Evolutionary conservation across 257 asterid genomes (phyloP).

Genomic region (Mitragyna speciosa): DNA sequence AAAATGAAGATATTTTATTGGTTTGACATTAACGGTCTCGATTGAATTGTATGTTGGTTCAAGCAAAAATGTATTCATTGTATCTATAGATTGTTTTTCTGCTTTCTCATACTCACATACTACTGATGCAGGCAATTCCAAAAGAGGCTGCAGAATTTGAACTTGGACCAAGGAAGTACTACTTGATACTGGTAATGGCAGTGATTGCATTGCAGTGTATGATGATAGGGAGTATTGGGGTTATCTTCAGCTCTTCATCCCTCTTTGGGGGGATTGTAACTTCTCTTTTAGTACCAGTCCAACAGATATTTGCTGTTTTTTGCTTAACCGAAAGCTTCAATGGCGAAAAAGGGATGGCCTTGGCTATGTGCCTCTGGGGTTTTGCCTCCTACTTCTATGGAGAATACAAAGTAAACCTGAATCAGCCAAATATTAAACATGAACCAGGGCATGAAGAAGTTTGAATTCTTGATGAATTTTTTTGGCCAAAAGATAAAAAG

Average conservation of each 20-base stretch:
- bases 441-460: slow-evolving; percentile 16
- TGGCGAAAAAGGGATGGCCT: slow-evolving; percentile 33
- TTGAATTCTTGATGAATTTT: slow-evolving; percentile 1
- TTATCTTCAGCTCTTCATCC: slow-evolving; percentile 33
- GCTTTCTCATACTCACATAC: background rate
- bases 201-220: slow-evolving; percentile 28
- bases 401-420: slow-evolving; percentile 21
- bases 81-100: no score
- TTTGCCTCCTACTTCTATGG: slow-evolving; percentile 42
- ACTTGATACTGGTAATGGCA: slow-evolving; percentile 27
- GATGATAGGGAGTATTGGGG: slow-evolving; percentile 27
- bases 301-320: slow-evolving; percentile 30
- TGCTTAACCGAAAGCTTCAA: slow-evolving; percentile 38
- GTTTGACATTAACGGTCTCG: background rate
- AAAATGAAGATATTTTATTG: no score
- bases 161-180: slow-evolving; percentile 29
- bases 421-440: background rate
- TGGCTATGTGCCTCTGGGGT: slow-evolving; percentile 38
- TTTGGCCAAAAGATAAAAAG: background rate
- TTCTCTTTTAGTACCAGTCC: slow-evolving; percentile 34
- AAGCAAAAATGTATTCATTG: background rate
- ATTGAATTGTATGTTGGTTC: background rate
- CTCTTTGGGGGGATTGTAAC: slow-evolving; percentile 32
- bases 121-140: slow-evolving; percentile 28
- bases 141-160: slow-evolving; percentile 34